Conservation (phyloP, 352 stramenopile genomes). For the Thalassiosira exigua region DNA sequence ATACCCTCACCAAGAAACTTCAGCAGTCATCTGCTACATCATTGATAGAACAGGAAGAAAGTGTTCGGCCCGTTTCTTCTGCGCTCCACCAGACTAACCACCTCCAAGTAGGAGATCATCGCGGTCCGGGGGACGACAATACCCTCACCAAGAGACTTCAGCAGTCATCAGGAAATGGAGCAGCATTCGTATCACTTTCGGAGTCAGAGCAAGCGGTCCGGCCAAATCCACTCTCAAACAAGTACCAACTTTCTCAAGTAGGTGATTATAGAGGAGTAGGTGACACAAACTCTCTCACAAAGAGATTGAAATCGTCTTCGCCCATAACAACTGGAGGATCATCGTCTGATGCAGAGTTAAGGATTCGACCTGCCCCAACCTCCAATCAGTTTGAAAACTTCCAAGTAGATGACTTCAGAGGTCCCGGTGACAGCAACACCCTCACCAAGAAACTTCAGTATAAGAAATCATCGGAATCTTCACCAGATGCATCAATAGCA, state of each 20-base stretch:
- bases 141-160: background rate
- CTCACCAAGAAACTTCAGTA: background rate
- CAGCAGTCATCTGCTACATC: background rate
- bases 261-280: slow-evolving; percentile 7
- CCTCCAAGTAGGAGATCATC: slow-evolving; percentile 20
- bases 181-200: slow-evolving; percentile 6
- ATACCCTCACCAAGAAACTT: background rate
- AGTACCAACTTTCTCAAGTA: background rate
- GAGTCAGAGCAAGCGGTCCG: slow-evolving; percentile 12
- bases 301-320: background rate
- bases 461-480: background rate
- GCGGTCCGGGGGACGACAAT: slow-evolving; percentile 25
- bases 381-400: slow-evolving; percentile 4
- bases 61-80: background rate
- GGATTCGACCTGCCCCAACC: slow-evolving; percentile 12
- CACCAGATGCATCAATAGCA: background rate
- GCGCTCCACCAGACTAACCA: slow-evolving; percentile 8
- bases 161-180: background rate
- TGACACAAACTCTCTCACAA: slow-evolving; percentile 25
- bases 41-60: slow-evolving; percentile 1
- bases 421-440: background rate
- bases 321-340: background rate
- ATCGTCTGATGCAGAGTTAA: slow-evolving; percentile 22
- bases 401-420: background rate
- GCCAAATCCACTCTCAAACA: slow-evolving; percentile 1